Conservation (phyloP, 1,284 basidiomycete species). For the Meira miltonrushii region DNA sequence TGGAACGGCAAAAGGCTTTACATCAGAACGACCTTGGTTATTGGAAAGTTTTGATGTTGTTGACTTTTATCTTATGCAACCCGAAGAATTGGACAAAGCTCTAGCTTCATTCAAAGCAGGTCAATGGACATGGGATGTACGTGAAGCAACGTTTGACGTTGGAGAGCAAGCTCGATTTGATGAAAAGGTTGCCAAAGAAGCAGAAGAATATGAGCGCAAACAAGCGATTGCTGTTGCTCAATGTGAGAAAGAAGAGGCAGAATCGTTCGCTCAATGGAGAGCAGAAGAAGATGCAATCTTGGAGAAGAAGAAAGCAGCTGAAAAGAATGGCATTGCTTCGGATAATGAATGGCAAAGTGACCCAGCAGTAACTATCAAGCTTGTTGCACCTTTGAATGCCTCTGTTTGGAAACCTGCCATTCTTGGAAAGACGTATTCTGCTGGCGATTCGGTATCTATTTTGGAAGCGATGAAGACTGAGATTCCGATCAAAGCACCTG, state of each 20-base stretch:
- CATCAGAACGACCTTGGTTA: conserved; percentile 60
- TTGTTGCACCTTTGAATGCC: conserved; percentile 58
- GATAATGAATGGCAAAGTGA: conserved; percentile 7
- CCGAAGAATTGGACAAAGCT: conserved; percentile 52
- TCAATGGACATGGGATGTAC: conserved; percentile 60
- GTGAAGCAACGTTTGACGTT: conserved; percentile 58
- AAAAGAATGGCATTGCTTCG: conserved; percentile 1
- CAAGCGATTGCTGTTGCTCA: conserved; percentile 34
- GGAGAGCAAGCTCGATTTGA: conserved; percentile 58
- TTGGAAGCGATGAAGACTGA: conserved; percentile 73
- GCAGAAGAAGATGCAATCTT: neutral
- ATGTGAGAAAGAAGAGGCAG: conserved; percentile 51
- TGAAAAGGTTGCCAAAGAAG: conserved; percentile 56
- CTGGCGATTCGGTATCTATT: conserved; percentile 59
- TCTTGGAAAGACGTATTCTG: conserved; percentile 57
- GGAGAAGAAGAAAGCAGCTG: conserved; percentile 7
- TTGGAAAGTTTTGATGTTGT: conserved; percentile 66
- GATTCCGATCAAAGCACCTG: conserved; percentile 20
- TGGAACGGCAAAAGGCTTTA: conserved; percentile 59
- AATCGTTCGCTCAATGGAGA: conserved; percentile 47
- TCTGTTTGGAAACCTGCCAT: conserved; percentile 61
- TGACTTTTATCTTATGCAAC: conserved; percentile 28
- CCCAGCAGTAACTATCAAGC: conserved; percentile 17
- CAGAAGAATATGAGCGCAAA: conserved; percentile 55
- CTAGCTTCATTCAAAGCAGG: conserved; percentile 64